Base-by-base conservation (phyloP, 1,139 yeast genomes). In the Yamadazyma aaseri region DNA sequence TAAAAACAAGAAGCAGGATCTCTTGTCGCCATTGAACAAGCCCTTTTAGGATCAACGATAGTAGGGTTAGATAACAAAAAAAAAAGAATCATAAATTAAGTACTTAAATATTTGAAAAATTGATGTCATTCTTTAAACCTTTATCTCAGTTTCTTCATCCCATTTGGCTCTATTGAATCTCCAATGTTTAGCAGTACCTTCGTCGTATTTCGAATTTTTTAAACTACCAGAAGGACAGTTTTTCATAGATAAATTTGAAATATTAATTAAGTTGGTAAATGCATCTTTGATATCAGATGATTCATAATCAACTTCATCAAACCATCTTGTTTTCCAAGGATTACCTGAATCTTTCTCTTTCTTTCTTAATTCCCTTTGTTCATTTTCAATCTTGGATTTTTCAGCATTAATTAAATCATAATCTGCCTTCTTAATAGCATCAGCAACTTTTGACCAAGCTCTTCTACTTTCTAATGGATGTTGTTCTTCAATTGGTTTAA, bases 361-460 rank as follows among this genome's bases (percentile, higher is more conserved):
- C 61, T 78, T 80, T 56, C 97, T 78, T 59, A 81, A 57, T 31
- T 79, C 90, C 51, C 97, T 79, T 66, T 90, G 96, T 25, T 68
- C 74, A 54, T 84, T 83, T 63, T 90, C 97, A 49, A 90, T 73
- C 55, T 69, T 65, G 11, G 87, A 70, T 68, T 90, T 90, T 51
- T 84, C 89, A 43, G 65, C 63, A 51, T 81, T 80, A 48, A 89
- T 86, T 45, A 73, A 59, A 47, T 86, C 87, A 57, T 74, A 86
- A 57, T 89, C 84, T 28, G 90, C 82, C 28, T 65, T 60, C 41
- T 71, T 76, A 47, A 87, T 83, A 11, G 97, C 97, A n/a, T 73
- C 86, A 1, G 96, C 95, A 22, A 90, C 97, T 48, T 79, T 75
- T 26, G 53, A 49, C 97, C 97, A 90, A 12, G 96, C 96, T 45